Percentiles rank a stretch among this genome's conserved stretches.
Evolutionary conservation across 1,284 basidiomycete species (phyloP).

Genomic region (Ceratobasidium theobromae): DNA sequence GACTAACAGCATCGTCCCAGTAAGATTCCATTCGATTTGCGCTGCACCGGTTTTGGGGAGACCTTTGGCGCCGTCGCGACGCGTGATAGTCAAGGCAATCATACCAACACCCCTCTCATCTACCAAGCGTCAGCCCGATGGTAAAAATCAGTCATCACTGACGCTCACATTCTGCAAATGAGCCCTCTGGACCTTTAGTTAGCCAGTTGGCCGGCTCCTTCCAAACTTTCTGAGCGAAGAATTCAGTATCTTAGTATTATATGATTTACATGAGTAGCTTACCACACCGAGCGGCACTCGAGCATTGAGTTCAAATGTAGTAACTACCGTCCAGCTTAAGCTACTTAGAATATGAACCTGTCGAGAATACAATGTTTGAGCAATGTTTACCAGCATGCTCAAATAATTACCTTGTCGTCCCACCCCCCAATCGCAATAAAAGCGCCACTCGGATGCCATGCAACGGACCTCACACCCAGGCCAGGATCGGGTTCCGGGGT

Average conservation of each 20-base stretch:
- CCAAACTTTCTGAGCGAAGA: conserved; percentile 80
- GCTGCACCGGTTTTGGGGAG: conserved; percentile 60
- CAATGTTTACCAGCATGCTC: background rate
- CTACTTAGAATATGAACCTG: conserved; percentile 77
- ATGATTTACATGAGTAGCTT: conserved; percentile 40
- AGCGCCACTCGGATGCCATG: conserved; percentile 81
- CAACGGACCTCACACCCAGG: conserved; percentile 69
- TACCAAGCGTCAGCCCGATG: conserved; percentile 49
- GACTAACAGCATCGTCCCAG: conserved; percentile 68
- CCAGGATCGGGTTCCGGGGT: conserved; percentile 71
- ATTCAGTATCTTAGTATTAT: background rate
- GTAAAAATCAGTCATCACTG: background rate
- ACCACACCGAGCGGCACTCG: conserved; percentile 60
- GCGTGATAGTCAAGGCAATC: conserved; percentile 54
- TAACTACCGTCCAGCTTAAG: conserved; percentile 74
- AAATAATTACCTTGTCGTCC: conserved; percentile 73
- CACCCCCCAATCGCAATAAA: conserved; percentile 79
- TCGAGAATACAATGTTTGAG: background rate
- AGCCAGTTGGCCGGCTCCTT: conserved; percentile 79
- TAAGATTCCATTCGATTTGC: conserved; percentile 76
- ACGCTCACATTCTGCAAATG: background rate
- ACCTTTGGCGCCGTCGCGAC: conserved; percentile 32
- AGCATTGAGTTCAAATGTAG: conserved; percentile 59
- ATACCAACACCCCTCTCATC: conserved; percentile 56
- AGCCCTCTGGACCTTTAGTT: conserved; percentile 69